Evolutionary conservation across 768 basidiomycete genomes (phyloP), one percentile per base, ranked within the genome.

Genomic region (Podaxis mareebaensis): DNA sequence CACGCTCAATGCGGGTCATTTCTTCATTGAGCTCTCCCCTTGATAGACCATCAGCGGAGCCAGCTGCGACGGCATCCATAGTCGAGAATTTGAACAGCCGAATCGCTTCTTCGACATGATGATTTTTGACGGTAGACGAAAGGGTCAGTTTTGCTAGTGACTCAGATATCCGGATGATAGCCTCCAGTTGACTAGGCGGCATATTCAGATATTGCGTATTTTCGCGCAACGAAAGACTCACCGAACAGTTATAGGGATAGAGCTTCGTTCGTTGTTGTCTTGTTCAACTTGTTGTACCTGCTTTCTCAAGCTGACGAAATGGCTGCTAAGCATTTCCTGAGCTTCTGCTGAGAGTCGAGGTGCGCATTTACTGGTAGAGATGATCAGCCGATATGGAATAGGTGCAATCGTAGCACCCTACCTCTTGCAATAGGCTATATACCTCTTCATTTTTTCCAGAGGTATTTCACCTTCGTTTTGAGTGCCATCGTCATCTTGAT

Each of bases 181-280:
- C 97, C 79, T 99, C 97, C 4, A 99, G 83, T 88, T 99, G 97
- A 58, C 85, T 88, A 61, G 26, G 22, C 49, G 59, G 42, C 12
- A 56, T 64, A 55, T 38, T 38, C 53, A 67, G 48, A 58, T 28
- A 33, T 4, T 40, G 11, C 33, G 30, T 24, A 57, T 38, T 33
- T 28, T 26, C n/a, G 56, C 10, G 10, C 11, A 26, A 42, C 54
- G 38, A 15, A 46, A 22, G 33, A 79, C 89, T 49, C 60, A 95
- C 95, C 95, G 95, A 70, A 99, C 83, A 22, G 97, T 99, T 67
- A 99, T 99, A 1, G 97, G 97, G 66, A 99, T 99, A 1, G 96
- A 97, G 69, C 94, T 96, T 63, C 97, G 83, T 71, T 99, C 97
- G 67, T 99, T 95, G 68, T 96, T 98, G 74, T 99, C 97, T 61